Evolutionary conservation across 148 eudicot genomes (phyloP).

Genomic region (Nyssa sinensis): DNA sequence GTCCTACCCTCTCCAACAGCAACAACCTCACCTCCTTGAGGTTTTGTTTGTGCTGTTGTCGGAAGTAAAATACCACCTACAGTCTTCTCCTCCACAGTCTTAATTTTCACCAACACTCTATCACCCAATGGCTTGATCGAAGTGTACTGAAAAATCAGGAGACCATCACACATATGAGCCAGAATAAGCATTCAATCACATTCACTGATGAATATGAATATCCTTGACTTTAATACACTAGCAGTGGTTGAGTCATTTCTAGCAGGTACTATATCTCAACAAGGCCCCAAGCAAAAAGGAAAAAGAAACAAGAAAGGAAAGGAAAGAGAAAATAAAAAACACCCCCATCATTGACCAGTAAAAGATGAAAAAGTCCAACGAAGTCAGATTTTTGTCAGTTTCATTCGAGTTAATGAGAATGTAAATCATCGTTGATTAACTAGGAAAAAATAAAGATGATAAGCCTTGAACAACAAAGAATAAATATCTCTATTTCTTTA

Average conservation of each 20-base stretch:
- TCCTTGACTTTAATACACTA: neutral
- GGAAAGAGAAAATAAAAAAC: too few species aligned
- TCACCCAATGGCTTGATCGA: constrained; percentile 79
- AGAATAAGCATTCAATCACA: neutral
- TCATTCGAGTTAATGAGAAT: too few species aligned
- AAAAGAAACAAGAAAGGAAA: neutral
- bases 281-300: neutral
- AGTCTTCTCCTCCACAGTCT: constrained; percentile 67
- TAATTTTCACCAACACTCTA: constrained; percentile 70
- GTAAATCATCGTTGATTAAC: too few species aligned
- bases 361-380: too few species aligned
- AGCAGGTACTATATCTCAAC: neutral
- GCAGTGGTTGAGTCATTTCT: neutral
- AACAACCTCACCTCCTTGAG: constrained; percentile 86
- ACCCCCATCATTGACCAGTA: too few species aligned
- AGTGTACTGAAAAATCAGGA: constrained; percentile 55
- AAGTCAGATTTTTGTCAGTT: too few species aligned
- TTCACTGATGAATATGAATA: neutral
- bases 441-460: too few species aligned
- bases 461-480: too few species aligned
- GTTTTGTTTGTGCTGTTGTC: constrained; percentile 61
- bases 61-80: constrained; percentile 84
- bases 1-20: constrained; percentile 86
- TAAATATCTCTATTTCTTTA: too few species aligned
- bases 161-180: constrained; percentile 2